A percentile compares a stretch with the other conserved stretches of the same genome.
Evolutionary conservation across 768 basidiomycete genomes (phyloP).

Genomic region (Gloeopeniophorella convolvens): DNA sequence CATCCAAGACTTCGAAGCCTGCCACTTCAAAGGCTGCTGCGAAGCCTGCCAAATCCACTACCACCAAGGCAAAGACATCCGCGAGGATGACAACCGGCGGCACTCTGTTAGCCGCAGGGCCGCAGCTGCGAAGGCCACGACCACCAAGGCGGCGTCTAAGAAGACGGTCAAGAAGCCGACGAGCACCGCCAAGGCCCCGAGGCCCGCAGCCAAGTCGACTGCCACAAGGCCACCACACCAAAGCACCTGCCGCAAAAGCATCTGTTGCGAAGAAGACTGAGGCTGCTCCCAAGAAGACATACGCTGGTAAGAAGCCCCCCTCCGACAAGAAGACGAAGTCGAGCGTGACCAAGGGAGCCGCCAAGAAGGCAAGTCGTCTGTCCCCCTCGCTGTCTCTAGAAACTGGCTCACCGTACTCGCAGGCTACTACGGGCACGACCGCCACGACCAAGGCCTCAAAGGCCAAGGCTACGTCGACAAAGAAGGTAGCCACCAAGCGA

Average conservation of each 20-base stretch:
- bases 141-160: constrained; percentile 17
- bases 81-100: constrained; percentile 25
- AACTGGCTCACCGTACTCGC: constrained; percentile 8
- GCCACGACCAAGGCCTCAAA: constrained; percentile 27
- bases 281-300: constrained; percentile 23
- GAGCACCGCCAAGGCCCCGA: constrained; percentile 7
- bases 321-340: constrained; percentile 19
- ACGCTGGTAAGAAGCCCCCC: constrained; percentile 15
- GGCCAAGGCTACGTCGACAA: constrained; percentile 24
- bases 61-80: constrained; percentile 29
- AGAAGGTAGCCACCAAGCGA: constrained; percentile 12
- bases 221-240: background rate
- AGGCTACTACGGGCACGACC: constrained; percentile 49
- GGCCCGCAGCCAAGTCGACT: constrained; percentile 10
- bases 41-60: constrained; percentile 26
- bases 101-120: constrained; percentile 27
- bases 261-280: constrained; percentile 27
- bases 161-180: constrained; percentile 16
- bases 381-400: background rate
- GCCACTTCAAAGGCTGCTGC: constrained; percentile 27
- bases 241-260: constrained; percentile 24
- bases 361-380: constrained; percentile 52
- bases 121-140: constrained; percentile 12
- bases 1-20: constrained; percentile 30
- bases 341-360: constrained; percentile 36